A percentile compares a stretch with the other conserved stretches of the same genome.
Evolutionary conservation across 2,329 filamentous ascomycete species (phyloP).

Genomic region (Bimuria novae-zelandiae): DNA sequence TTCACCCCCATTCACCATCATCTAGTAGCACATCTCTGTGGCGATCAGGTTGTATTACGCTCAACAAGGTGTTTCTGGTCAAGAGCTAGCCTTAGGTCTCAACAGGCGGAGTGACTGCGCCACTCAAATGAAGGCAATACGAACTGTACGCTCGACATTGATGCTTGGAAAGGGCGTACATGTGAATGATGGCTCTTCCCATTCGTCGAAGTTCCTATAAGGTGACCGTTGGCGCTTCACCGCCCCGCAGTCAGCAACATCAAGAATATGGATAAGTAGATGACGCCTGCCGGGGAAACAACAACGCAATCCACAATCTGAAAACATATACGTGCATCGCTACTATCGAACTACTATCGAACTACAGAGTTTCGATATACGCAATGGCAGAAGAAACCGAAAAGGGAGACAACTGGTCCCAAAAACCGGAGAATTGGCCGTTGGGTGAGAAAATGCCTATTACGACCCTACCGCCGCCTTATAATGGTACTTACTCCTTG

Average conservation of each 20-base stretch:
- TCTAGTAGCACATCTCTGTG: too few relatives aligned
- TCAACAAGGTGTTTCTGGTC: neutral
- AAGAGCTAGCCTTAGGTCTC: neutral
- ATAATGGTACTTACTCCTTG: neutral
- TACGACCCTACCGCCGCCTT: neutral
- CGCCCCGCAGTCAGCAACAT: too few relatives aligned
- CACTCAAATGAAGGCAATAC: neutral
- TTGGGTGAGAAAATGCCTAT: neutral
- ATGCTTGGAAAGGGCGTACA: neutral
- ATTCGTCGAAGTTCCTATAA: neutral
- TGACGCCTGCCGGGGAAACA: too few relatives aligned
- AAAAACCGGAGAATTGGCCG: neutral
- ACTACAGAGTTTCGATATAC: too few relatives aligned
- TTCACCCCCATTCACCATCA: too few relatives aligned
- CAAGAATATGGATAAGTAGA: too few relatives aligned
- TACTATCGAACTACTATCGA: too few relatives aligned
- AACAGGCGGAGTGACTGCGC: neutral
- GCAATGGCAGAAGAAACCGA: neutral
- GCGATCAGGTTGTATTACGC: neutral
- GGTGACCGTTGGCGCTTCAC: neutral
- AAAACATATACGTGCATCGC: too few relatives aligned
- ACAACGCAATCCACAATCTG: too few relatives aligned
- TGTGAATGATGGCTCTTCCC: neutral
- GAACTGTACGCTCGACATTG: neutral
- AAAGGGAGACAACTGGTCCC: too few relatives aligned